A percentile compares a stretch with the other conserved stretches of the same genome.
phyloP scores from a whole-genome alignment of 1,284 basidiomycete species.

The Kwoniella shivajii region DNA sequence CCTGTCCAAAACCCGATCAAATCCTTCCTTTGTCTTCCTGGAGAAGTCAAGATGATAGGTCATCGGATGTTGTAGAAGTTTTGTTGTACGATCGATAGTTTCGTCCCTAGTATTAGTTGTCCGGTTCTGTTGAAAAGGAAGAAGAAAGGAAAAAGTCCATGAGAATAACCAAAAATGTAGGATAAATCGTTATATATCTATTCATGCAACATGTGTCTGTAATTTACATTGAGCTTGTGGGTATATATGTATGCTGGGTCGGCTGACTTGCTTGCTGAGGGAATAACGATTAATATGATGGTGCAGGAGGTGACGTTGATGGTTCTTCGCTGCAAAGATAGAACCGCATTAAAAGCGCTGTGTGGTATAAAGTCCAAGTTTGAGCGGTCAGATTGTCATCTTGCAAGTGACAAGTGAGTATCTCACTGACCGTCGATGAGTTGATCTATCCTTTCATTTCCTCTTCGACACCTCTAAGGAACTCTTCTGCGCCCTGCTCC shows the following conservation, averaged over 20 bases:
- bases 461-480: conserved; percentile 21
- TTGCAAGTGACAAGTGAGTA: background rate
- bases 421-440: background rate
- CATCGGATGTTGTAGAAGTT: conserved; percentile 9
- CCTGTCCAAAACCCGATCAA: background rate
- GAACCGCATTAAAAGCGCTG: too few species aligned
- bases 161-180: too few species aligned
- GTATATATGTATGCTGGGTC: too few species aligned
- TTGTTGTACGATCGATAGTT: background rate
- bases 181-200: too few species aligned
- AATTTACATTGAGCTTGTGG: too few species aligned
- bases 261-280: too few species aligned
- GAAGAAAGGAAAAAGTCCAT: too few species aligned
- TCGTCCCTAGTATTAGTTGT: background rate
- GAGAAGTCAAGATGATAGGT: background rate
- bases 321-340: too few species aligned
- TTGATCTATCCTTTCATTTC: conserved; percentile 13
- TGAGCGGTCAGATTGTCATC: background rate
- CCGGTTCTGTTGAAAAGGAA: too few species aligned
- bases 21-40: background rate
- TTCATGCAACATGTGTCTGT: too few species aligned
- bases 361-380: background rate
- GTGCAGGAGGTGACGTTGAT: too few species aligned
- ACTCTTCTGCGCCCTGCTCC: conserved; percentile 17
- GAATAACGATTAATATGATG: too few species aligned